Evolutionary conservation across 2,329 filamentous ascomycete genomes (phyloP), one percentile per base, ranked within the genome.

Genomic region (Colletotrichum sp.): DNA sequence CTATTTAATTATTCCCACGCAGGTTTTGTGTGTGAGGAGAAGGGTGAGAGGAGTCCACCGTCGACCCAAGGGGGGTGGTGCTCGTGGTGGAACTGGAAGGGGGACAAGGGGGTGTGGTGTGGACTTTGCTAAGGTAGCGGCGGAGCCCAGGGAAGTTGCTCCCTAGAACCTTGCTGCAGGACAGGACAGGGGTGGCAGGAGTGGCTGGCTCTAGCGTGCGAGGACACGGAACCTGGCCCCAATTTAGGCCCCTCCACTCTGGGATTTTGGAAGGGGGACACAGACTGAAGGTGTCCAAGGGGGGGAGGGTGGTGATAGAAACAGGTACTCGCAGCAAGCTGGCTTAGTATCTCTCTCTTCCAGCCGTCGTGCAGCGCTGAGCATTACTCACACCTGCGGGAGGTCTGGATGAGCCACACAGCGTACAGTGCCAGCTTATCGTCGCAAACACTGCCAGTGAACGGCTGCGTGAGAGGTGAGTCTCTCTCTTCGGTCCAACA

Each of bases 1-100:
- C 58, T 76, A 70, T 76, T 76, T 76, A 75, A 75, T 76, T 68
- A n/a, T 13, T 73, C 28, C 48, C 69, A 66, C 34, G 48, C 69
- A 26, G 14, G 56, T 61, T 75, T 75, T 68, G 73, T 75, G 73
- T 73, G 73, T 26, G 73, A 72, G 34, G 73, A 56, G 52, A 30
- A 71, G 52, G 9, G 71, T 55, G 55, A 32, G 55, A 26, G 32
- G 8, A 43, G 43, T 38, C 30, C 58, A 32, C 56, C 2, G 58
- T 8, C 4, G 28, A 30, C 32, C 16, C 16, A 61, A 30, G 32
- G 58, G 30, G 58, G 58, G 58, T 70, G 68, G 36, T 43, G 30
- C 30, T 52, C 30, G n/a, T 24, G 32, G 38, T 48, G 59, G 26
- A 24, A 61, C 55, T 16, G 26, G 55, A 30, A 14, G 34, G 68